Base-by-base conservation (phyloP, 2,329 filamentous ascomycete genomes). In the Colletotrichum gigasporum region DNA sequence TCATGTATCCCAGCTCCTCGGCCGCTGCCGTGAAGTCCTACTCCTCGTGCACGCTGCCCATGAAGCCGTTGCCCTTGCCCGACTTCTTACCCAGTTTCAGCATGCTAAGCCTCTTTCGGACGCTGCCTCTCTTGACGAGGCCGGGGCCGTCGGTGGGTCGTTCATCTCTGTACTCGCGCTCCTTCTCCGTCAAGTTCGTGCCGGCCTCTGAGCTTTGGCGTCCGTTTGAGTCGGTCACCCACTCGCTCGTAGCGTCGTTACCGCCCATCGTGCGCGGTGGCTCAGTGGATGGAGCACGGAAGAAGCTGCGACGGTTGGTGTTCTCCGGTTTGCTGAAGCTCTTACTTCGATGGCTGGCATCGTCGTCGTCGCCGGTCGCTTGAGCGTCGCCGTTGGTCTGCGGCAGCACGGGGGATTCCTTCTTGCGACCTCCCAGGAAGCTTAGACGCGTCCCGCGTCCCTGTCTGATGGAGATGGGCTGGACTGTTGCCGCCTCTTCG, bases 31-130 rank as follows among this genome's bases (percentile, higher is more conserved):
- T 53, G 52, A 68, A 68, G 56, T 71, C 61, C 78, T 80, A 85
- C 75, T 87, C 85, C 73, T 88, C 85, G 57, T 86, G 81, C 66
- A 88, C 73, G 68, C 83, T 84, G 55, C 80, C 80, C 85, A 87
- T 87, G 65, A 78, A 72, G 26, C 76, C 81, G 65, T 76, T 82
- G 50, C 76, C 79, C 74, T 87, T 90, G 72, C 85, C 88, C 45
- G 80, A 81, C 79, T 91, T 93, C 75, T 89, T 90, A 28, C 91
- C 90, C 52, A 94, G 83, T 74, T 91, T 92, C 72, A 96, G 82
- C 71, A 94, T 82, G 74, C 92, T 96, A 69, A 96, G 82, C 72
- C 93, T 81, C 80, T 93, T 95, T 78, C 90, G 88, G 69, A 96
- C 86, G 62, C 89, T 91, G 34, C 86, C 87, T 54, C 86, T 85